Base-by-base conservation (phyloP, 176 grass and related monocot species). In the Oryza glumipatula region DNA sequence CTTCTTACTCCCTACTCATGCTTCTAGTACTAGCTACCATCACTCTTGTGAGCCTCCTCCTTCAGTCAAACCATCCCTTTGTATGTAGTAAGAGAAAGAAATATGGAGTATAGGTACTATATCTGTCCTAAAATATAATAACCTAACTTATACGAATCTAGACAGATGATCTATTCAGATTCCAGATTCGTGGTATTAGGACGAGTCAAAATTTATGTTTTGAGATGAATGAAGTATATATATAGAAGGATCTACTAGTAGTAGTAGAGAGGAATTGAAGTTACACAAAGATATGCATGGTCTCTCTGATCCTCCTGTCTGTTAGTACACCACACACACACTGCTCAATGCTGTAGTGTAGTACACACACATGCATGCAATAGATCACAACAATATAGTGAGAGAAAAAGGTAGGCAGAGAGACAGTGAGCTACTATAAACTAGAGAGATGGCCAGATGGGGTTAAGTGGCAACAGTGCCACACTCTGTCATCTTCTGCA, bases 281-380 rank as follows among this genome's bases (percentile, higher is more conserved):
- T 63, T 80, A 46, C 82, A 84, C 76, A 21, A 78, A 54, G 28
- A 86, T 32, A 82, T 82, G 66, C 72, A 82, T 81, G 78, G 21
- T 41, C 43, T 76, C 41, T 76, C 70, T 58, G 21, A 63, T 19
- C 21, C 32, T 65, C 65, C 65, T 78, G 16, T 26, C 43, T 75
- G 66, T 64, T 77, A 43, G 45, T 54, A 24, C 82, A 45, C 17
- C 80, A 80, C 76, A 80, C 80, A 80, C 85, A 80, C 85, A 84
- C 76, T 66, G 80, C 70, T 84, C 84, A 79, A 83, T 87, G 76
- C 76, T 71, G 70, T 84, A 81, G 65, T 74, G 44, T 26, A 65
- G 38, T 61, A 76, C 52, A 56, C 51, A 7, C 47, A 84, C 63
- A 84, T 84, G 73, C 82, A 84, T 78, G 73, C 80, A 77, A 78